Evolutionary conservation across 1,284 basidiomycete species (phyloP), one percentile per base, ranked within the genome.

Genomic region (Ustilago xerochloae): DNA sequence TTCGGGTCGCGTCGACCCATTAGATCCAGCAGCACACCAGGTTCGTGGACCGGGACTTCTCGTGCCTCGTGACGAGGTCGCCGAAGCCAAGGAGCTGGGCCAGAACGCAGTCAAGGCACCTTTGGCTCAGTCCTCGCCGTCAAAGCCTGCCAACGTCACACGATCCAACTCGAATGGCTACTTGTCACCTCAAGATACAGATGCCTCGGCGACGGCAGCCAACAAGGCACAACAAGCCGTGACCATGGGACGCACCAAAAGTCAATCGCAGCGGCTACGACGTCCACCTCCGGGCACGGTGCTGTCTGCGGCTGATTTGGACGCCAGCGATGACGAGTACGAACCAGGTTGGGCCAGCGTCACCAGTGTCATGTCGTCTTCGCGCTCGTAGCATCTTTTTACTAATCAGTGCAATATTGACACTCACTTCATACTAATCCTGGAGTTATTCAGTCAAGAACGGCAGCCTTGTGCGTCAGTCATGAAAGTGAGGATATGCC

Each of bases 311-410:
- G 78, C 78, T 12, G 80, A 81, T 32, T 58, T 81, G 38, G 80
- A 81, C 30, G 80, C 80, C 20, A 80, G 79, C 41, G 80, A 81
- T 38, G 80, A 81, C 43, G 80, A 81, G 35, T 81, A 81, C 53
- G 80, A 81, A 61, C 79, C 79, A 20, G 78, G 79, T 39, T 77
- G 75, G 75, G 75, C 75, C n/a, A 77, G 75, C 51, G 70, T 77
- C 48, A 77, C 75, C 48, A 74, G 70, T 41, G 67, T 77, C 47
- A 70, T 77, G 50, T 77, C 75, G n/a, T 70, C 67, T 15, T 66
- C 62, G 18, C 62, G 72, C 36, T 60, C 72, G 4, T 75, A 41
- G 33, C n/a, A 28, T 20, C 9, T 15, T 26, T 7, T 20, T 15
- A 16, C 24, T 41, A 41, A 32, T 13, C 35, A 6, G 24, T 46